These are phyloP conservation scores for Apophysomyces sp. DNA, from an alignment of 371 early-diverging fungal species.

Conservation along the genomic window DNA sequence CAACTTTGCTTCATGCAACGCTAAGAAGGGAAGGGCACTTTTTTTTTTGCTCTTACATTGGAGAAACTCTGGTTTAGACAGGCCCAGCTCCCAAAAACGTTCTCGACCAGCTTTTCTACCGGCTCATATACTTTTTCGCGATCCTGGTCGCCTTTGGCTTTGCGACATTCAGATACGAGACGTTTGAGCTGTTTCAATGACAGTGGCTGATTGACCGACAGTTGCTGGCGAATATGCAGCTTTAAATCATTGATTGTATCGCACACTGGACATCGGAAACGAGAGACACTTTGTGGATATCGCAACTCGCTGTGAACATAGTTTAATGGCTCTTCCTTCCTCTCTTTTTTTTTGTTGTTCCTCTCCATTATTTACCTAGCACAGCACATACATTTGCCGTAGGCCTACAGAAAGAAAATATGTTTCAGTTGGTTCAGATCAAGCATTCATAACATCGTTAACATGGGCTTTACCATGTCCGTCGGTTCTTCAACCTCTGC, in stretches of 20 bases:
- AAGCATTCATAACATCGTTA: background rate
- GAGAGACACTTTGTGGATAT: slow-evolving; percentile 65
- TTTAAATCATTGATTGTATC: slow-evolving; percentile 82
- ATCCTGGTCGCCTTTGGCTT: slow-evolving; percentile 33
- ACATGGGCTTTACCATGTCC: background rate
- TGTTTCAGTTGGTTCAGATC: background rate
- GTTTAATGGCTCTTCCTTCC: background rate
- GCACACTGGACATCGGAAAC: slow-evolving; percentile 91
- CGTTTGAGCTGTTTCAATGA: slow-evolving; percentile 52
- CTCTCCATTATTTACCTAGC: slow-evolving; percentile 39
- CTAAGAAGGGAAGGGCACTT: background rate
- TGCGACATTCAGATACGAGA: slow-evolving; percentile 29
- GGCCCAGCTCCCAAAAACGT: slow-evolving; percentile 66
- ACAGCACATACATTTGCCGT: slow-evolving; percentile 59
- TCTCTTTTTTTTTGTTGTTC: background rate
- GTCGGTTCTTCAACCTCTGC: background rate
- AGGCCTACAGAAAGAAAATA: background rate
- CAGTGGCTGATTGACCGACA: slow-evolving; percentile 34
- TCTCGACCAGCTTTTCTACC: slow-evolving; percentile 57
- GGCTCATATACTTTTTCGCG: slow-evolving; percentile 40
- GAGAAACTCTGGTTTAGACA: slow-evolving; percentile 76
- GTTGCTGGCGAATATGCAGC: slow-evolving; percentile 32
- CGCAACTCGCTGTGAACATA: slow-evolving; percentile 57
- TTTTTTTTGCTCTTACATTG: slow-evolving; percentile 59
- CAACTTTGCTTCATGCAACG: background rate